Percentiles rank a stretch among this genome's conserved stretches.
phyloP scores from a whole-genome alignment of 768 basidiomycete genomes.

The Megacollybia marginata region DNA sequence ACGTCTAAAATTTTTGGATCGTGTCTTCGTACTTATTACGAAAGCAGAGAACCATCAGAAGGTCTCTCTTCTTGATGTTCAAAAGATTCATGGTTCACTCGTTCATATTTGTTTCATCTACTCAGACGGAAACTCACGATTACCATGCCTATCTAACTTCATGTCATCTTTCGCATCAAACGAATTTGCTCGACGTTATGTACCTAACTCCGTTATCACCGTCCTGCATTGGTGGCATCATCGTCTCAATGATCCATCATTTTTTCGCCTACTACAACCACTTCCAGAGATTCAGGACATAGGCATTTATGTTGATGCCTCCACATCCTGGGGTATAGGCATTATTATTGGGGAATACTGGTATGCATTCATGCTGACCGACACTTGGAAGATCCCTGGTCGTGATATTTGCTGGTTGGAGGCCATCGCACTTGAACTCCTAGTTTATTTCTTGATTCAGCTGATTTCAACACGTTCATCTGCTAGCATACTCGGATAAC shows the following conservation, averaged over 20 bases:
- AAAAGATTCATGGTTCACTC: neutral
- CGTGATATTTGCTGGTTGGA: too few species aligned
- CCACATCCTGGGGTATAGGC: neutral
- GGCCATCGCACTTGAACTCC: too few species aligned
- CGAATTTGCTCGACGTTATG: neutral
- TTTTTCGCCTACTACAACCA: neutral
- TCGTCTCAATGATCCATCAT: neutral
- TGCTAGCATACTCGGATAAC: too few species aligned
- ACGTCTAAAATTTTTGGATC: constrained; percentile 16
- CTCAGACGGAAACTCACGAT: neutral
- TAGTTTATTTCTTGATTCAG: too few species aligned
- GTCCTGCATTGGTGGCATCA: neutral
- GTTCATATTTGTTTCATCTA: neutral
- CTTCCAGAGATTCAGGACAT: neutral
- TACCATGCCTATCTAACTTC: neutral
- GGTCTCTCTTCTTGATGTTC: neutral
- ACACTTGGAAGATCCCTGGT: too few species aligned
- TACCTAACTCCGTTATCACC: neutral
- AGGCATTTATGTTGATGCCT: neutral
- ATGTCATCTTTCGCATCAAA: neutral
- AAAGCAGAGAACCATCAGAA: neutral
- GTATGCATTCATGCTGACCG: neutral
- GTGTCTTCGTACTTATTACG: constrained; percentile 8
- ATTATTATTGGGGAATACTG: neutral
- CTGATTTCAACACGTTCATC: too few species aligned